These are phyloP conservation scores for Aspergillus alliaceus DNA, from an alignment of 2,329 filamentous ascomycete species.

Conservation along the genomic window DNA sequence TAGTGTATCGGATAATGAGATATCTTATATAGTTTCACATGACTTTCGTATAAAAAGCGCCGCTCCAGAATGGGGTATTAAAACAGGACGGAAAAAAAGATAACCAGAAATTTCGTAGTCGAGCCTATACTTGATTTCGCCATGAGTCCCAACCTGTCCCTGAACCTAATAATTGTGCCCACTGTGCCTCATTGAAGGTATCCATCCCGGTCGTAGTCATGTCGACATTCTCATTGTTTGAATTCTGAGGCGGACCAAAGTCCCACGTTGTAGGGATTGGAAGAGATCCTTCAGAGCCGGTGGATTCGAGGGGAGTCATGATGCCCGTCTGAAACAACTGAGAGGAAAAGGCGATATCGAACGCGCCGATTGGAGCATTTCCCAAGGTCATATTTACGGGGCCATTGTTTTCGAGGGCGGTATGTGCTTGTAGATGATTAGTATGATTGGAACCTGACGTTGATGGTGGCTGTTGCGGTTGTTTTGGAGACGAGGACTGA, in stretches of 20 bases:
- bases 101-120: not conserved
- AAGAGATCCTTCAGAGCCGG: conserved; percentile 25
- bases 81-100: not conserved
- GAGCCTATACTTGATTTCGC: conserved; percentile 3
- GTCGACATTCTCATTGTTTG: conserved; percentile 16
- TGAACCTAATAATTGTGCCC: conserved; percentile 31
- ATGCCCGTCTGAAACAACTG: conserved; percentile 18
- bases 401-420: not conserved
- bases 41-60: not conserved
- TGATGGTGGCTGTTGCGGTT: conserved; percentile 5
- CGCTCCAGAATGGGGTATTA: not conserved
- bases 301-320: conserved; percentile 15
- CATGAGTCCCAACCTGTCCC: conserved; percentile 17
- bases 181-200: conserved; percentile 34
- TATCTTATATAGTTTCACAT: not conserved
- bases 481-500: conserved; percentile 13
- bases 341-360: conserved; percentile 15
- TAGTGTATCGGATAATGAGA: not conserved
- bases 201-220: conserved; percentile 24
- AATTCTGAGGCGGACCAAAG: conserved; percentile 14
- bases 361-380: not conserved
- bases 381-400: not conserved
- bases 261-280: conserved; percentile 32
- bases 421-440: not conserved
- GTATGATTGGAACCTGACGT: not conserved